Conservation (phyloP, 352 stramenopile genomes). For the Phytopythium delawarense region DNA sequence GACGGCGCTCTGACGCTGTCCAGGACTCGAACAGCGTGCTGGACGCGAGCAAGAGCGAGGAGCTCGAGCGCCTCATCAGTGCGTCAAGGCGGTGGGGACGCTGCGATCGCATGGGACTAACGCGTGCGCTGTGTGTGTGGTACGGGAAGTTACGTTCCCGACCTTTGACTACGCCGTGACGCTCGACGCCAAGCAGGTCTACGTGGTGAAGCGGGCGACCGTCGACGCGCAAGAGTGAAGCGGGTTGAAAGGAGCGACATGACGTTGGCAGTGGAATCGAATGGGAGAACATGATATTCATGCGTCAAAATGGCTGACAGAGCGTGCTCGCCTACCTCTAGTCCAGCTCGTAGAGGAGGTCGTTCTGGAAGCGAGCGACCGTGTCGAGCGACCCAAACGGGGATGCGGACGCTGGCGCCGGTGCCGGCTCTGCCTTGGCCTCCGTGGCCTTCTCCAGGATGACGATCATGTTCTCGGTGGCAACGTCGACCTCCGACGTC, state of each 20-base stretch:
- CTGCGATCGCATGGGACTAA: neutral
- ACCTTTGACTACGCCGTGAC: constrained; percentile 68
- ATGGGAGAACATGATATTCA: neutral
- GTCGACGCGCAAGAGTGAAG: constrained; percentile 19
- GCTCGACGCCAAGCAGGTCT: constrained; percentile 56
- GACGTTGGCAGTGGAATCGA: neutral
- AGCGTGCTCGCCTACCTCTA: constrained; percentile 7
- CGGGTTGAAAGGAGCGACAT: no score
- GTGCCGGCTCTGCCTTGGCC: neutral
- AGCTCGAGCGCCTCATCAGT: constrained; percentile 64
- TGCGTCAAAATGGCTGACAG: neutral
- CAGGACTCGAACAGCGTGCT: constrained; percentile 59
- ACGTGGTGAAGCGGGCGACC: constrained; percentile 67
- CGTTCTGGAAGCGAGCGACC: constrained; percentile 59
- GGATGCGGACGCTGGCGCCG: constrained; percentile 3
- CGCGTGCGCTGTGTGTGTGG: neutral
- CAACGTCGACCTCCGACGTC: constrained; percentile 41
- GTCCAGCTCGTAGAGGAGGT: constrained; percentile 70
- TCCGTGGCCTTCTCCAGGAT: constrained; percentile 39
- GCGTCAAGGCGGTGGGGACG: neutral
- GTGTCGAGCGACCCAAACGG: constrained; percentile 7
- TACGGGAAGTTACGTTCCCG: constrained; percentile 48
- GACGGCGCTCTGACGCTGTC: neutral
- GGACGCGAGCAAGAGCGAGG: constrained; percentile 49
- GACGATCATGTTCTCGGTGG: constrained; percentile 70